These are phyloP conservation scores for Candida ovalis DNA, from an alignment of 805 yeast genomes.

Conservation along the genomic window DNA sequence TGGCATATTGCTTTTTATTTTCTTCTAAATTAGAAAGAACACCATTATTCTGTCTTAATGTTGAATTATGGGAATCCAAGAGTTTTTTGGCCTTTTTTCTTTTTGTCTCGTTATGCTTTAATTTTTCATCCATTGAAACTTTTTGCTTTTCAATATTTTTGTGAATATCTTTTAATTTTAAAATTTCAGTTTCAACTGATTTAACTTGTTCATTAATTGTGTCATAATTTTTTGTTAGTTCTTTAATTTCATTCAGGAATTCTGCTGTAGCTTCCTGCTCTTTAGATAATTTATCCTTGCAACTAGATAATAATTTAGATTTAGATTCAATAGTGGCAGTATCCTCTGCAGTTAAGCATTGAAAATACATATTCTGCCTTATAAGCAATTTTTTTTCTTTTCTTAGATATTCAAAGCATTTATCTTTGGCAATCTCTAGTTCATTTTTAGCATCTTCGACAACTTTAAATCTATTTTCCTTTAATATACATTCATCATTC, in stretches of 20 bases:
- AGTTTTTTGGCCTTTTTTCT: conserved; percentile 56
- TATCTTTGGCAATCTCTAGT: conserved; percentile 58
- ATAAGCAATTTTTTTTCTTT: conserved; percentile 59
- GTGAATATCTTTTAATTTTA: conserved; percentile 33
- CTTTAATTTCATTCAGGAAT: conserved; percentile 35
- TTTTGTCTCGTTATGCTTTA: conserved; percentile 59
- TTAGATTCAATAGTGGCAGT: conserved; percentile 37
- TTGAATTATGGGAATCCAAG: conserved; percentile 43
- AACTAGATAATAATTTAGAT: conserved; percentile 33
- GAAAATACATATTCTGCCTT: conserved; percentile 53
- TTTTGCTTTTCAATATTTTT: conserved; percentile 50
- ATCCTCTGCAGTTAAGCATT: conserved; percentile 43
- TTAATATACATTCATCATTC: conserved; percentile 77
- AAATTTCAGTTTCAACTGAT: conserved; percentile 22
- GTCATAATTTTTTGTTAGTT: conserved; percentile 29
- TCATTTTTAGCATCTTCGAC: conserved; percentile 71
- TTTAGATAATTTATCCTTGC: conserved; percentile 36
- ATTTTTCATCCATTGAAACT: conserved; percentile 73
- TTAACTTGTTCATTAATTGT: conserved; percentile 21
- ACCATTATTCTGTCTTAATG: conserved; percentile 41
- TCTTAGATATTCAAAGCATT: conserved; percentile 61
- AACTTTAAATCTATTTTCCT: conserved; percentile 71
- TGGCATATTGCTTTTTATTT: conserved; percentile 41
- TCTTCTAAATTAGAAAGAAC: conserved; percentile 43
- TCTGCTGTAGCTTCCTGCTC: conserved; percentile 42